phyloP scores from a whole-genome alignment of 257 asterid species.

The Primulina huaijiensis region DNA sequence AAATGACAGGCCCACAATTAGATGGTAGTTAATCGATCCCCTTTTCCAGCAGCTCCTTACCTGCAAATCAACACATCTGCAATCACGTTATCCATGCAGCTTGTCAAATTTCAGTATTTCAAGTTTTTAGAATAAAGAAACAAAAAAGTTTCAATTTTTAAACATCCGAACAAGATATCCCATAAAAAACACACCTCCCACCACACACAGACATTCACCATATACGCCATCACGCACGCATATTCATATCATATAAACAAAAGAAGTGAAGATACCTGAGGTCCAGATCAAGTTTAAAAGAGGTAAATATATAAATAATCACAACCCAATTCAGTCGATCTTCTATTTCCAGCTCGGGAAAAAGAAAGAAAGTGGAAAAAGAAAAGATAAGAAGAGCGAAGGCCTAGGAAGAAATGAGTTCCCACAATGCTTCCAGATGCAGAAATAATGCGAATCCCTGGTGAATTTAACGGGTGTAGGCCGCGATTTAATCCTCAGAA shows the following conservation, averaged over 20 bases:
- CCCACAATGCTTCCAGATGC: conserved; percentile 41
- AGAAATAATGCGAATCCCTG: conserved; percentile 38
- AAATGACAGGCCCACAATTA: background rate
- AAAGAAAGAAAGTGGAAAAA: conserved; percentile 8
- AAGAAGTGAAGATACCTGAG: background rate
- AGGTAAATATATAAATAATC: background rate
- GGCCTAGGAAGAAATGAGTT: conserved; percentile 35
- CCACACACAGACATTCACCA: too few relatives aligned
- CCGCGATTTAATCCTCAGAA: conserved; percentile 34
- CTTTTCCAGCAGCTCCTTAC: background rate
- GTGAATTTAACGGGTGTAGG: conserved; percentile 32
- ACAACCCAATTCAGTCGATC: background rate
- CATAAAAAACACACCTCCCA: background rate
- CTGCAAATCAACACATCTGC: conserved; percentile 25
- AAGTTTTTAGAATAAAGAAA: background rate
- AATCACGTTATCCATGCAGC: background rate
- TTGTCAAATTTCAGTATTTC: background rate
- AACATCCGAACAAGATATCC: conserved; percentile 18
- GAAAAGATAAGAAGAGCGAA: conserved; percentile 22
- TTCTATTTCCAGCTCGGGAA: background rate
- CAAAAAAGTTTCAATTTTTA: conserved; percentile 10
- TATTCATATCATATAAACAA: too few relatives aligned
- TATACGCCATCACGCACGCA: too few relatives aligned
- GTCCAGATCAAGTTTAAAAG: background rate
- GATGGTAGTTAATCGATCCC: background rate